Base-by-base conservation (phyloP, 2,329 filamentous ascomycete genomes). In the Ophiostoma fasciatum region DNA sequence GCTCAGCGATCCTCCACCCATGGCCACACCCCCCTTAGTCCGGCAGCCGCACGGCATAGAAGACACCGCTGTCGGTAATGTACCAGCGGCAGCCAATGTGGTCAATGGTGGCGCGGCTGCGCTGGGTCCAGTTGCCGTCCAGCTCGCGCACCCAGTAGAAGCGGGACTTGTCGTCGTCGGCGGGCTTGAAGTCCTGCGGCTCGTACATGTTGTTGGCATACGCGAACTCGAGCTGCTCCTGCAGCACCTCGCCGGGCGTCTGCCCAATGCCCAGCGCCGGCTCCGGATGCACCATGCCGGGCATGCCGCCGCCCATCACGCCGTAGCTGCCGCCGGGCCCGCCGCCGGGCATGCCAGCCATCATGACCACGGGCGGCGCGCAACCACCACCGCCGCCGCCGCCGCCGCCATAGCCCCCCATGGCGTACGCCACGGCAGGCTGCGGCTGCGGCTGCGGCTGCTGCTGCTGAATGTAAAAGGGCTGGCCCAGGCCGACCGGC, bases 121-220 rank as follows among this genome's bases (percentile, higher is more conserved):
- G 65, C 52, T 73, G 62, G 25, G 64, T 67, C 66, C 66, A 77
- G 40, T 66, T 63, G 33, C 68, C 66, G 52, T 78, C 71, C 45
- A 68, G 54, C 55, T 78, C 71, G 39, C 70, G 66, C 46, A 68
- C 63, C 57, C 64, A 71, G 56, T 77, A 78, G 57, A 71, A 67
- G 42, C 71, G 69, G 30, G 61, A 62, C 27, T 67, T 64, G 52
- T 75, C 66, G 44, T 72, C 64, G 48, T 77, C 72, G 15, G 63
- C 61, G 3, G 74, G 74, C 53, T 74, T 71, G 50, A 76, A 72
- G 46, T 75, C 71, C 58, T 77, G 71, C 13, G 68, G 63, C 51
- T 71, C 64, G 44, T 66, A 62, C 45, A 67, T 56, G 45, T 60
- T 59, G 51, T 66, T 67, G 43, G 57, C 51, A 41, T 62, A 49